Evolutionary conservation across 2,329 filamentous ascomycete genomes (phyloP), one percentile per base, ranked within the genome.

Genomic region (Fusarium odoratissimum): DNA sequence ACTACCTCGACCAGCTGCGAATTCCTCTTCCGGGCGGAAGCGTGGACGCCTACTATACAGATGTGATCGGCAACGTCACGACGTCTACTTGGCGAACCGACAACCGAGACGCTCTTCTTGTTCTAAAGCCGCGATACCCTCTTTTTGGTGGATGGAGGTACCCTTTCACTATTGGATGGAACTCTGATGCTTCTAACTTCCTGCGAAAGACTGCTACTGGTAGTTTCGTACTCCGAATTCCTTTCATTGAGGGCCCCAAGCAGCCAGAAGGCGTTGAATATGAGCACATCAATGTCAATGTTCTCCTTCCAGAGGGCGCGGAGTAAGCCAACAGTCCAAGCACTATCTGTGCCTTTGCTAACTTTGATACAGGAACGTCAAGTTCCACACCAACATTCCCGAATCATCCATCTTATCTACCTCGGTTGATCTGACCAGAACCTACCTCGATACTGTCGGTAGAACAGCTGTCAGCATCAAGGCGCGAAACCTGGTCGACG

Each of bases 71-170:
- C 75, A 99, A 99, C 79, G 95, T 99, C 35, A 97, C 95, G 33
- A 99, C 96, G 2, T 97, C 95, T 62, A 90, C 89, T 71, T 99
- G 97, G 88, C 89, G 95, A 70, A 90, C 87, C 75, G 93, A 90
- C 80, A 89, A 88, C 80, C 91, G 92, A 28, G 93, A 95, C 82
- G 92, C 93, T n/a, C 85, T 92, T 45, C 88, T 99, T 33, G 95
- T 98, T 82, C 87, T 98, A 71, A 96, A 95, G 86, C 96, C 96
- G 25, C 91, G 96, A 58, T 99, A 97, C 82, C 96, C 96, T n/a
- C 82, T 99, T 30, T 99, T 98, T 78, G 96, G 96, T 67, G 95
- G 94, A 68, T 99, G 96, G 96, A 97, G 97, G 83, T 98, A 98
- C 83, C 96, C 93, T 74, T 99, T 98, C 86, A 94, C 93, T 66